These are phyloP conservation scores for Stephanodiscus triporus DNA, from an alignment of 108 stramenopile species.

Conservation along the genomic window DNA sequence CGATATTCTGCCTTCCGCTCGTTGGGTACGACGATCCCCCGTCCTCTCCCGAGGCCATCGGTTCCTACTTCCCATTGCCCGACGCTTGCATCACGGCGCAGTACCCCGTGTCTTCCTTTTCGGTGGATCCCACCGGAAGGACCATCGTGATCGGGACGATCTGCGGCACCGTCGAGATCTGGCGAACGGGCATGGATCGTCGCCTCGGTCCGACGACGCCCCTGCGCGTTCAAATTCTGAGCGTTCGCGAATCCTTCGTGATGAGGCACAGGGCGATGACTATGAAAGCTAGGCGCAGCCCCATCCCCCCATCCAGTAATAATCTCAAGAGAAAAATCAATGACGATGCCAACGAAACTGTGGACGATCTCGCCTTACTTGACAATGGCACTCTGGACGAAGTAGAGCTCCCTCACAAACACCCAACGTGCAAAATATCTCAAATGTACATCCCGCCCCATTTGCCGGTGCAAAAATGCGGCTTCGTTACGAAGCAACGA, in stretches of 20 bases:
- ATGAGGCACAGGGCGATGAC: slow-evolving; percentile 34
- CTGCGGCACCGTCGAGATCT: slow-evolving; percentile 57
- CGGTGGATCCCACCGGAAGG: slow-evolving; percentile 50
- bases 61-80: slow-evolving; percentile 47
- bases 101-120: slow-evolving; percentile 51
- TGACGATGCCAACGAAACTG: not conserved
- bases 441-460: slow-evolving; percentile 50
- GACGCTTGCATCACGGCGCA: slow-evolving; percentile 38
- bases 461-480: slow-evolving; percentile 47
- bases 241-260: slow-evolving; percentile 39
- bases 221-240: slow-evolving; percentile 20
- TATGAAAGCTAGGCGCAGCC: slow-evolving; percentile 15
- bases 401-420: slow-evolving; percentile 38
- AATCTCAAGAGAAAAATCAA: slow-evolving; percentile 1
- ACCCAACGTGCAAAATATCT: slow-evolving; percentile 43
- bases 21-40: slow-evolving; percentile 19
- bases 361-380: slow-evolving; percentile 39
- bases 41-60: slow-evolving; percentile 15
- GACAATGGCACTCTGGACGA: slow-evolving; percentile 2
- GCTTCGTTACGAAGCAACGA: slow-evolving; percentile 70
- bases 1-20: slow-evolving; percentile 31
- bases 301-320: not conserved
- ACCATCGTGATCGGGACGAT: slow-evolving; percentile 54
- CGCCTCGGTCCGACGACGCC: slow-evolving; percentile 7
- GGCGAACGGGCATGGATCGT: slow-evolving; percentile 36